Conservation (phyloP, 345 rosid genomes). For the Eucalyptus urophylla region DNA sequence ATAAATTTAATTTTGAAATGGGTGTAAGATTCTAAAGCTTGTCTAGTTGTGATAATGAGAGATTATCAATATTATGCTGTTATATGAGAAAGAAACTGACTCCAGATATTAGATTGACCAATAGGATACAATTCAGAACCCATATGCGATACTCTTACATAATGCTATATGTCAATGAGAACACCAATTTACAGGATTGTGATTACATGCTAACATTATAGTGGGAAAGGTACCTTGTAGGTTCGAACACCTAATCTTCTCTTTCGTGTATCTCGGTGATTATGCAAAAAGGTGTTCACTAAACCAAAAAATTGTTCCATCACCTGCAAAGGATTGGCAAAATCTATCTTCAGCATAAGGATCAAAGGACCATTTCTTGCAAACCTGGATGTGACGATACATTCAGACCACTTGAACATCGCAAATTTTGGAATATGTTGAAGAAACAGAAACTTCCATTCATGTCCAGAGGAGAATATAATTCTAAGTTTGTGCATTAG, state of each 20-base stretch:
- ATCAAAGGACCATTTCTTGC: not conserved
- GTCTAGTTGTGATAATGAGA: not conserved
- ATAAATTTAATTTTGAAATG: not conserved
- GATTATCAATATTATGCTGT: not conserved
- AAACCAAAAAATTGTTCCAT: conserved; percentile 97
- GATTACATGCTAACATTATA: not conserved
- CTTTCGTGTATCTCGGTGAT: conserved; percentile 80
- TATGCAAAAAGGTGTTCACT: conserved; percentile 79
- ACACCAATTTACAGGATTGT: not conserved
- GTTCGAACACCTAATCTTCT: conserved; percentile 86
- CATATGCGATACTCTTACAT: not conserved
- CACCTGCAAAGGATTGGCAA: conserved; percentile 42
- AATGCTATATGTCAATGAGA: not conserved
- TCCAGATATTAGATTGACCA: not conserved
- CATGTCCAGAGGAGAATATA: not conserved
- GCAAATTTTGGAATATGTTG: not conserved
- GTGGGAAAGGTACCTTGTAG: conserved; percentile 57
- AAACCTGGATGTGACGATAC: not conserved
- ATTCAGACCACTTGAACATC: not conserved
- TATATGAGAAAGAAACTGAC: not conserved
- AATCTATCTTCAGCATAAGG: not conserved
- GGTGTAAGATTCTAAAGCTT: not conserved
- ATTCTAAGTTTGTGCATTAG: not conserved
- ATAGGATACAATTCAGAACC: not conserved
- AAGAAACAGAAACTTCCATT: not conserved